Conservation (phyloP, 768 basidiomycete genomes). For the Pulveroboletus sp. region DNA sequence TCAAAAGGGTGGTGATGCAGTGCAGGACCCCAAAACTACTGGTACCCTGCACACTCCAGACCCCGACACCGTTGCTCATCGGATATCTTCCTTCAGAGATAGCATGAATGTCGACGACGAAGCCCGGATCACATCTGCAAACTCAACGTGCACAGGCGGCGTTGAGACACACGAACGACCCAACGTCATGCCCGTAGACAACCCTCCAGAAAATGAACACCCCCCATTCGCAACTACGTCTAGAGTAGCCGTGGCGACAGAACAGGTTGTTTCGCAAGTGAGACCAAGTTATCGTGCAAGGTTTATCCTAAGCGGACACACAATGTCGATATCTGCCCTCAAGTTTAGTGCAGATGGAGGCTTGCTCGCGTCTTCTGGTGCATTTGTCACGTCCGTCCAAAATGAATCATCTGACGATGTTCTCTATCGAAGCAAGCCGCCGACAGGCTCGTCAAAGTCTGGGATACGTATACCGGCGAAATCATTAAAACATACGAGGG, state of each 20-base stretch:
- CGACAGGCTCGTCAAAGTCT: conserved; percentile 78
- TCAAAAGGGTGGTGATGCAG: not conserved
- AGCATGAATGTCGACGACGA: conserved; percentile 17
- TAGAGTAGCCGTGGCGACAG: not conserved
- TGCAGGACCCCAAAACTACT: conserved; percentile 6
- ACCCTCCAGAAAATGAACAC: not conserved
- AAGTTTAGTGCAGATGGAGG: conserved; percentile 87
- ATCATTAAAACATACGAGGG: conserved; percentile 69
- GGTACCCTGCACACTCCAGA: not conserved
- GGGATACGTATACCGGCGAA: conserved; percentile 70
- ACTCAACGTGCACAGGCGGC: not conserved
- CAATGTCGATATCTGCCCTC: conserved; percentile 73
- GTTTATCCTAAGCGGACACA: conserved; percentile 77
- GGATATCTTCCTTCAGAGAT: not conserved
- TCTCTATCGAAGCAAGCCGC: conserved; percentile 57
- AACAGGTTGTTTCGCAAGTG: conserved; percentile 4
- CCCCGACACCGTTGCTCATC: not conserved
- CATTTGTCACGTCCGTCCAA: conserved; percentile 24
- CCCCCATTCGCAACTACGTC: not conserved
- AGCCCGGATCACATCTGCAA: not conserved
- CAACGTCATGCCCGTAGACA: conserved; percentile 10
- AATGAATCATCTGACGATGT: conserved; percentile 17
- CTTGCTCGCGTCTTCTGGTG: conserved; percentile 81
- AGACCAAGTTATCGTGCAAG: conserved; percentile 53
- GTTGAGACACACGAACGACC: conserved; percentile 4